A percentile compares a stretch with the other conserved stretches of the same genome.
These are phyloP conservation scores for Mortierella sp. DNA, from an alignment of 371 early-diverging fungal species.

Conservation along the genomic window DNA sequence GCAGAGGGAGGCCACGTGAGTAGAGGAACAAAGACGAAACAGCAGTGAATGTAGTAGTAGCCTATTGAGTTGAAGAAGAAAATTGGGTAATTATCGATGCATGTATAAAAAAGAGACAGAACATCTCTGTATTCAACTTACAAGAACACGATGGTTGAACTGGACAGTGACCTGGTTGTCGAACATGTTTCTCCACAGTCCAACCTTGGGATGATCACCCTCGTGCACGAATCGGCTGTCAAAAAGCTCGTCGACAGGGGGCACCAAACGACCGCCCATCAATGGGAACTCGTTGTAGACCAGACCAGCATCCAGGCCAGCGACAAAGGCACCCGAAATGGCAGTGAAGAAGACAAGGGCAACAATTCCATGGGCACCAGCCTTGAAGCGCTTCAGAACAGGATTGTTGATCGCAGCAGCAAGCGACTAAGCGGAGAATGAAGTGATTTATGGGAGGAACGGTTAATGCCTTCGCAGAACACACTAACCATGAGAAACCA, in stretches of 20 bases:
- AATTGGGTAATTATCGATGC: no score
- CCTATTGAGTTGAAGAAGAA: constrained; percentile 68
- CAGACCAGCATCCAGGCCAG: constrained; percentile 96
- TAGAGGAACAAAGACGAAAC: constrained; percentile 79
- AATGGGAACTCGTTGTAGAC: constrained; percentile 95
- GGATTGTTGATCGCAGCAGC: constrained; percentile 68
- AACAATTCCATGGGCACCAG: constrained; percentile 68
- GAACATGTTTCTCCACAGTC: constrained; percentile 83
- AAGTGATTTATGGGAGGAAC: neutral
- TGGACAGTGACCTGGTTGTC: constrained; percentile 97
- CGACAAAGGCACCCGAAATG: constrained; percentile 93
- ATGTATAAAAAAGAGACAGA: no score
- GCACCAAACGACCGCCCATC: constrained; percentile 87
- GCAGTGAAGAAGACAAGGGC: constrained; percentile 88
- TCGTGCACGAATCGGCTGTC: constrained; percentile 67
- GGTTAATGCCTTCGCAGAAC: neutral
- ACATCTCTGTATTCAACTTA: no score
- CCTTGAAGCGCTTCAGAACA: constrained; percentile 67
- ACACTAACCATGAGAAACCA: neutral
- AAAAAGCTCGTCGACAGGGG: constrained; percentile 80
- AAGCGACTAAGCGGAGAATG: constrained; percentile 27
- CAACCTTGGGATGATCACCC: constrained; percentile 49
- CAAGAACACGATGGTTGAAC: constrained; percentile 91
- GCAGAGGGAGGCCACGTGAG: constrained; percentile 79
- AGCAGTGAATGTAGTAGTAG: constrained; percentile 82